Base-by-base conservation (phyloP, 2,329 filamentous ascomycete genomes). In the Penicillium oxalicum region DNA sequence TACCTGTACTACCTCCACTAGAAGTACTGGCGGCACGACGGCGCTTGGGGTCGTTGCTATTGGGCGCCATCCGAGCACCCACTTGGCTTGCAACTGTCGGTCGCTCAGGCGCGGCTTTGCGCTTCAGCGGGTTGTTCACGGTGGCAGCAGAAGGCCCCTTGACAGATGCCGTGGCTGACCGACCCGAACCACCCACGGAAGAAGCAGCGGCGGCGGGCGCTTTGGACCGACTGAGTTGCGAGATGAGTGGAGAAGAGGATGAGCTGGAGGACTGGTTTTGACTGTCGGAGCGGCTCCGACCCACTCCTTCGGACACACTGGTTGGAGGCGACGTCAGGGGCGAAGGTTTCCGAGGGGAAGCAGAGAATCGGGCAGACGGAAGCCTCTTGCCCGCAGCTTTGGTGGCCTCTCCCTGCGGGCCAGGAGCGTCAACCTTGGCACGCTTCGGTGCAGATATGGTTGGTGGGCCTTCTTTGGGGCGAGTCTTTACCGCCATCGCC, bases 311-410 rank as follows among this genome's bases (percentile, higher is more conserved):
- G 18, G 80, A 82, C 27, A 77, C 77, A 61, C 81, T 82, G 51
- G 80, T 75, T 5, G 80, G 80, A 24, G 79, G 79, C 2, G 81
- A 82, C 5, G 78, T 79, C 8, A 83, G 74, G 9, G 80, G 80
- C 12, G 81, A 83, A 2, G 80, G 80, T 45, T 83, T 83, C 59
- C 76, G 78, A 1, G 81, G 79, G 37, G 78, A 80, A 51, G 72
- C 81, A 24, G 68, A 70, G 43, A 58, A 63, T 53, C 61, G 71
- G 48, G 33, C 12, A n/a, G 63, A 71, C 65, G 63, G 58, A 12
- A 64, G 61, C 37, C 67, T 60, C 50, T 71, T 68, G 11, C 64
- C 61, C 33, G 69, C 61, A 37, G 66, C 60, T 51, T 70, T 69
- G 26, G 50, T 52, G 11, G 57, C 34, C 41, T 62, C 63, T 25